Conservation (phyloP, 2,329 filamentous ascomycete genomes). For the Xylaria sp. region DNA sequence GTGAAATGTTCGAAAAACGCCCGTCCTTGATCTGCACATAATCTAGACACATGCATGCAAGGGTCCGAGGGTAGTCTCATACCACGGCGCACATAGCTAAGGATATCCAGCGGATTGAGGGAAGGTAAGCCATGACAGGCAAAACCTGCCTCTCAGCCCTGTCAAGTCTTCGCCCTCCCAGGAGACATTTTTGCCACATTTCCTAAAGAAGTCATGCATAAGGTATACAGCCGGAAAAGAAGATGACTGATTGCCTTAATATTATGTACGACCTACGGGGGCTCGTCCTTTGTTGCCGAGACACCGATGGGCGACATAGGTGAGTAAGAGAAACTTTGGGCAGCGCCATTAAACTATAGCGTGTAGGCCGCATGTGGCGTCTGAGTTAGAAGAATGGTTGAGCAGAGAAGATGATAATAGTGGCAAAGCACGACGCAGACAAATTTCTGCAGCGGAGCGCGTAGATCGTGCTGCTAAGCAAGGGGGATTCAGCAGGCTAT, state of each 20-base stretch:
- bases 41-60: constrained; percentile 38
- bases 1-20: constrained; percentile 31
- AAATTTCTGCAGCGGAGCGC: constrained; percentile 15
- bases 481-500: constrained; percentile 6
- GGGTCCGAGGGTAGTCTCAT: constrained; percentile 36
- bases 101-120: constrained; percentile 30
- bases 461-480: constrained; percentile 17
- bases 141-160: constrained; percentile 34
- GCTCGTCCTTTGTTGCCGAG: neutral
- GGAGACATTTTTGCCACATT: constrained; percentile 2
- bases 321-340: constrained; percentile 3
- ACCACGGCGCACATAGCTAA: constrained; percentile 25
- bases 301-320: neutral
- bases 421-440: constrained; percentile 25
- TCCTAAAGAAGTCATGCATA: constrained; percentile 11
- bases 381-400: neutral
- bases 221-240: constrained; percentile 15
- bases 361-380: neutral
- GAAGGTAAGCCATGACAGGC: constrained; percentile 24
- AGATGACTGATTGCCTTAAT: constrained; percentile 8
- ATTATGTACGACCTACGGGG: constrained; percentile 5
- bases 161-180: neutral
- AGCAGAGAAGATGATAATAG: constrained; percentile 7
- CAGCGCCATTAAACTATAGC: neutral
- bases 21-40: constrained; percentile 31